Percentiles rank a stretch among this genome's conserved stretches.
Evolutionary conservation across 192 early-diverging fungal species (phyloP).

Genomic region (Mortierella hygrophila): DNA sequence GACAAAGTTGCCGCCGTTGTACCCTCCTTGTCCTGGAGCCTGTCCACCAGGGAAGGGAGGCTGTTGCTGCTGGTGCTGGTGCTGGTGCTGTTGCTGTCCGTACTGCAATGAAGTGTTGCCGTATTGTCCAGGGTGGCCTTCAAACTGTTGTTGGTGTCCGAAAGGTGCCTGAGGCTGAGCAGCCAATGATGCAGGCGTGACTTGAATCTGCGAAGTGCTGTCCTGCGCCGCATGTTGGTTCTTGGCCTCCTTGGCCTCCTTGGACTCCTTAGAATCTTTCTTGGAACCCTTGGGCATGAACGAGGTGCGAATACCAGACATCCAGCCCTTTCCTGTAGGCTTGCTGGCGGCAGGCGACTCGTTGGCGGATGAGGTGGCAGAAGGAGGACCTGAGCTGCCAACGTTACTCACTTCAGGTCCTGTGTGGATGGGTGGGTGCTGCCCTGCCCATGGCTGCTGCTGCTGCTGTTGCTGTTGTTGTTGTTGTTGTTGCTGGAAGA

Average conservation of each 20-base stretch:
- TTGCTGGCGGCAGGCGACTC: conserved; percentile 24
- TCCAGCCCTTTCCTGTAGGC: conserved; percentile 31
- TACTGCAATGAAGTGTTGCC: conserved; percentile 6
- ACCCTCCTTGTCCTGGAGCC: neutral
- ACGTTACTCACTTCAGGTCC: conserved; percentile 14
- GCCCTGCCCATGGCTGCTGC: conserved; percentile 20
- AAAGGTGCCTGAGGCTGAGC: conserved; percentile 4
- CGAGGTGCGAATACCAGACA: conserved; percentile 30
- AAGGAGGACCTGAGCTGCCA: conserved; percentile 7
- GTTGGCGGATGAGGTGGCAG: conserved; percentile 16
- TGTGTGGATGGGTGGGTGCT: conserved; percentile 23
- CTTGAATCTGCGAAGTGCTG: neutral
- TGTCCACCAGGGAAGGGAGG: neutral
- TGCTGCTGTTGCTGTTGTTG: conserved; percentile 21
- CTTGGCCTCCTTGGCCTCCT: conserved; percentile 21
- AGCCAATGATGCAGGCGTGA: neutral
- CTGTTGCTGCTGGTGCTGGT: neutral
- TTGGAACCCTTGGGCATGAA: conserved; percentile 23
- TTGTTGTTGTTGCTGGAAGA: conserved; percentile 17
- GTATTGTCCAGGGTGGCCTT: conserved; percentile 8
- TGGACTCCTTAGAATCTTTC: conserved; percentile 30
- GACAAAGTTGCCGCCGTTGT: no score
- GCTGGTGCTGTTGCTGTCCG: conserved; percentile 7
- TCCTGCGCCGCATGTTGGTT: conserved; percentile 7
- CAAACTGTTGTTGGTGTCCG: conserved; percentile 12